Percentiles rank a stretch among this genome's conserved stretches.
phyloP scores from a whole-genome alignment of 129 eudicot species.

The Lactuca saligna region DNA sequence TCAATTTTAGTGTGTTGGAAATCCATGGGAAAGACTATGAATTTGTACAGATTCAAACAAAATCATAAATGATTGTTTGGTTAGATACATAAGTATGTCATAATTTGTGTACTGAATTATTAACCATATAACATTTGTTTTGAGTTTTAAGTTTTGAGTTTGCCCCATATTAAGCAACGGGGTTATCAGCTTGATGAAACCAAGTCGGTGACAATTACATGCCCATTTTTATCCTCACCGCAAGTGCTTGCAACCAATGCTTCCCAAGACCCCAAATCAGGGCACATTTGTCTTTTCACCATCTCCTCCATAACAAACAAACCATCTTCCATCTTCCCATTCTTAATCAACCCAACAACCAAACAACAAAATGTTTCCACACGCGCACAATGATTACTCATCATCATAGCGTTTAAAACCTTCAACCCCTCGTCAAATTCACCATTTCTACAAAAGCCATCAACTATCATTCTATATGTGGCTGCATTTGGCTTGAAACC shows the following conservation, averaged over 20 bases:
- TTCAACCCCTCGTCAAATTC: constrained; percentile 71
- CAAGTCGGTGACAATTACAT: constrained; percentile 30
- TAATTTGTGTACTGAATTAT: no score
- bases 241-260: constrained; percentile 46
- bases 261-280: constrained; percentile 56
- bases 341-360: constrained; percentile 53
- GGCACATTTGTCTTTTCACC: constrained; percentile 57
- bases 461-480: constrained; percentile 78
- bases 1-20: no score
- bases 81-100: no score
- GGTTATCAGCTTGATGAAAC: constrained; percentile 16
- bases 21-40: no score
- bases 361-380: constrained; percentile 70
- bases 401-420: constrained; percentile 67
- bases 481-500: constrained; percentile 86
- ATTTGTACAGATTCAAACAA: no score
- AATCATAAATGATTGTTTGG: no score
- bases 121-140: no score
- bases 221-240: constrained; percentile 15
- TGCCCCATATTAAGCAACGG: no score
- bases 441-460: constrained; percentile 61
- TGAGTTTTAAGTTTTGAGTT: no score
- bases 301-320: constrained; percentile 76
- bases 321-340: constrained; percentile 62
- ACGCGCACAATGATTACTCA: constrained; percentile 67